These are phyloP conservation scores for Pseudocercospora crystallina DNA, from an alignment of 2,329 filamentous ascomycete genomes.

Conservation along the genomic window DNA sequence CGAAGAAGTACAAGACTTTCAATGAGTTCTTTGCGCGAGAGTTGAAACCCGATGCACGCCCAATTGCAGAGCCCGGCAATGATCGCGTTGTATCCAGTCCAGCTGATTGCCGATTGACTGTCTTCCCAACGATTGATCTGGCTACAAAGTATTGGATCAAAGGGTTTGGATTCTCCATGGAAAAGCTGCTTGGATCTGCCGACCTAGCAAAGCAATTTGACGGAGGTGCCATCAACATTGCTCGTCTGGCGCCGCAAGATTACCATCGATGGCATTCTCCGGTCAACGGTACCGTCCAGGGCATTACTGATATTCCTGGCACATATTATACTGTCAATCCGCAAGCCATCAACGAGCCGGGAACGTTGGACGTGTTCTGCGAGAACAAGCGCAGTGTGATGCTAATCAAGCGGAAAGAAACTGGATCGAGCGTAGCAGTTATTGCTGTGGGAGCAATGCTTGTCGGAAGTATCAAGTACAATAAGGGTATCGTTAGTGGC, in stretches of 20 bases:
- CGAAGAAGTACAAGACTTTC: conserved; percentile 41
- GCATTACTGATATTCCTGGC: conserved; percentile 40
- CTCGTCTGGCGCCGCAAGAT: conserved; percentile 44
- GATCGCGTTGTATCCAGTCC: conserved; percentile 34
- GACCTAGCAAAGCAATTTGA: conserved; percentile 36
- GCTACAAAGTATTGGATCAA: conserved; percentile 47
- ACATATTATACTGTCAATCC: conserved; percentile 46
- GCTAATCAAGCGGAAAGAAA: conserved; percentile 35
- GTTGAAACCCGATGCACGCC: conserved; percentile 38
- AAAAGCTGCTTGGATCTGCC: conserved; percentile 31
- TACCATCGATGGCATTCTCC: conserved; percentile 45
- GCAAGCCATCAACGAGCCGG: conserved; percentile 43
- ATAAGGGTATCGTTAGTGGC: conserved; percentile 37
- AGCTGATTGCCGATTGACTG: conserved; percentile 43
- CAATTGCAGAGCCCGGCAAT: conserved; percentile 39
- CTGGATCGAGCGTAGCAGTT: conserved; percentile 35
- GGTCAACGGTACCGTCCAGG: conserved; percentile 34
- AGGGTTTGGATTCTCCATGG: conserved; percentile 41
- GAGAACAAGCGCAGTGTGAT: conserved; percentile 45
- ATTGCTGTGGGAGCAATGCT: conserved; percentile 48
- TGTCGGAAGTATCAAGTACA: conserved; percentile 44
- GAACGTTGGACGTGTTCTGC: conserved; percentile 44
- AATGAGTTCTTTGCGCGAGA: conserved; percentile 46
- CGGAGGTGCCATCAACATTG: conserved; percentile 40
- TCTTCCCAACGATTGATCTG: conserved; percentile 39